Conservation (phyloP, 805 yeast species). For the Saccharomycopsis lassenensis region DNA sequence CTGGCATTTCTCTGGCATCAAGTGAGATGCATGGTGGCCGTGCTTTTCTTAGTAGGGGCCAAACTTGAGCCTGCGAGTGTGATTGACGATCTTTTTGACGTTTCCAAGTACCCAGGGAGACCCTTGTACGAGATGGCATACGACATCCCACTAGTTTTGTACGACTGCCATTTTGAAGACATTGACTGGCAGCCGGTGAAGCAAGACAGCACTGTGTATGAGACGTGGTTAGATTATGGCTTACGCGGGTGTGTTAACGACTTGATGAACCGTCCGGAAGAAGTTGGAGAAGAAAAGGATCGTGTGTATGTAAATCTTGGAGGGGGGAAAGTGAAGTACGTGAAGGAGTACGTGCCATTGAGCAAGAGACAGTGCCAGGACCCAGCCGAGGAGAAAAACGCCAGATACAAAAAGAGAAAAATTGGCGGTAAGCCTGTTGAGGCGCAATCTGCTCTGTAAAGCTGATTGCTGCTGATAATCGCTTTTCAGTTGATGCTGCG, state of each 20-base stretch:
- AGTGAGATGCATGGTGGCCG: constrained; percentile 90
- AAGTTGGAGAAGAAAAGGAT: constrained; percentile 19
- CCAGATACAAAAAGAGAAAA: constrained; percentile 37
- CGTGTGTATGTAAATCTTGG: constrained; percentile 58
- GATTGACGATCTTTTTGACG: constrained; percentile 48
- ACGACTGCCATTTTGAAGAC: constrained; percentile 65
- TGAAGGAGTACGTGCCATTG: constrained; percentile 46
- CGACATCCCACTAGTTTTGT: constrained; percentile 77
- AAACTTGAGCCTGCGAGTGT: constrained; percentile 50
- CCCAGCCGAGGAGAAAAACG: constrained; percentile 59
- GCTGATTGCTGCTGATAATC: too few species aligned
- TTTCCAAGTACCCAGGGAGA: constrained; percentile 44
- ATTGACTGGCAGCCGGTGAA: constrained; percentile 48
- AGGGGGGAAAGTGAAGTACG: constrained; percentile 65
- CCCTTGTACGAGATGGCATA: constrained; percentile 86
- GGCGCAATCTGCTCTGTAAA: too few species aligned
- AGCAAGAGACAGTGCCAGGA: constrained; percentile 46
- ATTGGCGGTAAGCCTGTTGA: too few species aligned
- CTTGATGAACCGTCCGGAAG: constrained; percentile 6
- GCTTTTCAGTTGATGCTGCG: too few species aligned
- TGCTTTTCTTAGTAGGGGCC: constrained; percentile 74
- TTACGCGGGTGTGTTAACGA: constrained; percentile 24
- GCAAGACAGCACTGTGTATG: constrained; percentile 33
- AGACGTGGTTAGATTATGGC: constrained; percentile 44
- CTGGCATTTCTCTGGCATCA: constrained; percentile 96